Evolutionary conservation across 2,329 filamentous ascomycete genomes (phyloP), one percentile per base, ranked within the genome.

Genomic region (Pseudogymnoascus sp.): DNA sequence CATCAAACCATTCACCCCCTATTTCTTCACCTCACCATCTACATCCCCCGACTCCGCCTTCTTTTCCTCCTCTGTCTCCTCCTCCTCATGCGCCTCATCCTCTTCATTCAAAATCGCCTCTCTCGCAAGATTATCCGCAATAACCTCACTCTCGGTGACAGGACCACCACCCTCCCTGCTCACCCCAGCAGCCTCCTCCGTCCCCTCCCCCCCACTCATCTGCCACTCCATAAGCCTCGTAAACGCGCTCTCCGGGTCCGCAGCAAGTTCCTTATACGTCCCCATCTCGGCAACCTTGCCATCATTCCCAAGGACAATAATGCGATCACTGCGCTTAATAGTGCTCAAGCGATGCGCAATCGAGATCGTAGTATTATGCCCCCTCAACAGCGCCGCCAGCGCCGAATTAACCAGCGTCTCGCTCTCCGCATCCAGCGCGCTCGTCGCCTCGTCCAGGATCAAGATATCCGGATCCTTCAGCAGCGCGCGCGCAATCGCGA

Each of bases 171-270:
- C 59, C 59, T 72, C 69, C 38, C n/a, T 37, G 8, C 61, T 64
- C 3, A 63, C 50, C 3, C 47, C 16, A 10, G 7, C 50, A 35
- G 66, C 60, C 59, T 78, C 77, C 3, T 80, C 74, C 0, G 79
- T 74, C 7, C 80, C 71, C 63, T 96, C 91, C 7, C 89, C 89
- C 11, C 92, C 93, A 70, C 84, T 94, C 85, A 97, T 90, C 77
- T 99, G 94, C 92, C 92, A 97, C 76, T 97, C 93, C 94, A 99
- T 99, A 62, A 99, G 80, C 77, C 89, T 94, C 70, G 87, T 93
- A 73, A 99, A 99, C 1, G 92, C 91, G 61, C 93, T 95, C 8
- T 88, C 79, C 14, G 84, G 82, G 65, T 91, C 85, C 4, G 83
- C 80, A 61, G 87, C 89, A 21, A 99, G 82, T 67, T 91, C 84